These are phyloP conservation scores for Exophiala sp. DNA, from an alignment of 2,329 filamentous ascomycete species.

Conservation along the genomic window DNA sequence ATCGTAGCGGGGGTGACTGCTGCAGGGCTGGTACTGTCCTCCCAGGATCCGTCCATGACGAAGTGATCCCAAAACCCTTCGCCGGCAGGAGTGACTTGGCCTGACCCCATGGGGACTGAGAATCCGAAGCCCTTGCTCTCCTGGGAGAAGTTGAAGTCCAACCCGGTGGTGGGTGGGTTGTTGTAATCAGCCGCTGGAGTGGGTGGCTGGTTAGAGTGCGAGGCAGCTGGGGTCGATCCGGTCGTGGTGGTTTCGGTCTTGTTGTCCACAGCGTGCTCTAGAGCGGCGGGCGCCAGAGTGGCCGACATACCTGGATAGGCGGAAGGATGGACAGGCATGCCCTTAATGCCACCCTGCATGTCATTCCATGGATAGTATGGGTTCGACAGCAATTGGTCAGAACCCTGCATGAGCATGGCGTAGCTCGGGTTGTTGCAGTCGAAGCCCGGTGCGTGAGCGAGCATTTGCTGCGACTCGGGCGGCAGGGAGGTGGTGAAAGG, in stretches of 20 bases:
- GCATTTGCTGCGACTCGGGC: slow-evolving; percentile 52
- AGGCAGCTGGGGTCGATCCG: slow-evolving; percentile 1
- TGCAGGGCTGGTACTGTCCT: slow-evolving; percentile 5
- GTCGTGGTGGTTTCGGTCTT: neutral
- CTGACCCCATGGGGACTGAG: slow-evolving; percentile 10
- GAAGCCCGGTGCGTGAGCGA: slow-evolving; percentile 41
- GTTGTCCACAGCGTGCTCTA: slow-evolving; percentile 28
- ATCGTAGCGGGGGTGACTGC: neutral
- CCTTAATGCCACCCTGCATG: slow-evolving; percentile 31
- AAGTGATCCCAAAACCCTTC: slow-evolving; percentile 30
- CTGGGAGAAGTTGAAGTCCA: slow-evolving; percentile 25
- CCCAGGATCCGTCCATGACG: slow-evolving; percentile 28
- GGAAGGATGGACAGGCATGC: slow-evolving; percentile 28
- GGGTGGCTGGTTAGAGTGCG: neutral
- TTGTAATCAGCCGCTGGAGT: neutral
- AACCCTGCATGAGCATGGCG: slow-evolving; percentile 46
- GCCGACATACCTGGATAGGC: slow-evolving; percentile 37
- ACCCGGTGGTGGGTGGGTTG: slow-evolving; percentile 7
- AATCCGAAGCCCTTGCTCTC: slow-evolving; percentile 16
- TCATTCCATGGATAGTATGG: slow-evolving; percentile 46
- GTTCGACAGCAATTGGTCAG: slow-evolving; percentile 38
- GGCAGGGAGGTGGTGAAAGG: slow-evolving; percentile 52
- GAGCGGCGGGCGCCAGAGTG: slow-evolving; percentile 38
- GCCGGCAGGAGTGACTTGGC: slow-evolving; percentile 20
- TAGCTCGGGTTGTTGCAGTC: slow-evolving; percentile 46